Percentiles rank a stretch among this genome's conserved stretches.
Evolutionary conservation across 345 rosid species (phyloP).

Genomic region (Camelina sativa): DNA sequence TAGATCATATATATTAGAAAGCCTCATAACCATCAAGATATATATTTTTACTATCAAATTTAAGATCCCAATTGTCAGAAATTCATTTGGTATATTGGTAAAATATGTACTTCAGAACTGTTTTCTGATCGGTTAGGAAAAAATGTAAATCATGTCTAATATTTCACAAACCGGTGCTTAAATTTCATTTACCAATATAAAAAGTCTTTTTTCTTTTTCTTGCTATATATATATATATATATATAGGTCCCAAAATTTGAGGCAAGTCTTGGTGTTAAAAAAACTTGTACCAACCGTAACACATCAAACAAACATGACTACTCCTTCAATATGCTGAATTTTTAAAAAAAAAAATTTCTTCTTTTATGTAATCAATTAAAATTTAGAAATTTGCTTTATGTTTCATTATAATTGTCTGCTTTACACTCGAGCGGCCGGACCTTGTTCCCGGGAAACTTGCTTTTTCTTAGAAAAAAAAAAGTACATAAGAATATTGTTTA

Average conservation of each 20-base stretch:
- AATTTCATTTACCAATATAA: no score
- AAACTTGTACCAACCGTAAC: conserved; percentile 5
- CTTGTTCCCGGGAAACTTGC: conserved; percentile 45
- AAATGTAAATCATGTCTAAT: not conserved
- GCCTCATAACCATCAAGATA: not conserved
- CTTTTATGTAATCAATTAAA: conserved; percentile 20
- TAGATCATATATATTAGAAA: not conserved
- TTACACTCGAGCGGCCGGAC: conserved; percentile 48
- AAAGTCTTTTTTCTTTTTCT: not conserved
- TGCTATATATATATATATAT: not conserved
- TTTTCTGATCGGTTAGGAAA: not conserved
- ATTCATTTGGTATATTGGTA: not conserved
- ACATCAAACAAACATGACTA: conserved; percentile 18
- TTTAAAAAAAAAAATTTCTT: not conserved
- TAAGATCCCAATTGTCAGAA: not conserved
- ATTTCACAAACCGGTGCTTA: not conserved
- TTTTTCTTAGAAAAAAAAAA: conserved; percentile 25
- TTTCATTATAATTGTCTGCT: conserved; percentile 42
- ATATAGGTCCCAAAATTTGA: not conserved
- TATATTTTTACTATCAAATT: no score
- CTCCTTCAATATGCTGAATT: conserved; percentile 4
- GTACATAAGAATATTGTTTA: conserved; percentile 29
- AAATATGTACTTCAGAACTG: not conserved
- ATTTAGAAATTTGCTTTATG: conserved; percentile 34
- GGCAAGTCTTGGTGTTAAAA: not conserved